Base-by-base conservation (phyloP, 805 yeast species). In the Ogataea nitratoaversa region DNA sequence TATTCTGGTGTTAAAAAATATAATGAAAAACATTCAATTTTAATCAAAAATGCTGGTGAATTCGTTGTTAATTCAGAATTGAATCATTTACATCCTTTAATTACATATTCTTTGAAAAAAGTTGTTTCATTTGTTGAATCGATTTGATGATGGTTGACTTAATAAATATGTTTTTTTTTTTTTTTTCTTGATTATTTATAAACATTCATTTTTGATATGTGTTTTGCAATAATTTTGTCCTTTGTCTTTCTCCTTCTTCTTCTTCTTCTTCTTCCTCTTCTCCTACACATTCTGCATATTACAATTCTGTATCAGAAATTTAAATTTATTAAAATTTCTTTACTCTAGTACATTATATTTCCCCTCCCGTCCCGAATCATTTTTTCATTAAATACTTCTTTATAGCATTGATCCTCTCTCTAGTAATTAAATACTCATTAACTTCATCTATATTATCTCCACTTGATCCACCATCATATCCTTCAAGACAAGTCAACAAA, bases 1-100 rank as follows among this genome's bases (percentile, higher is more conserved):
- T 68, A 74, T 23, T 78, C 80, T 40, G 87, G 93, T 12, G 69
- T 79, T 59, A 72, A 52, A 34, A 61, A 56, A 34, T 57, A 53
- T 49, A 57, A 50, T 20, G 50, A 47, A 3, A 53, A 53, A 30
- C 46, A 50, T 36, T 43, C 44, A 2, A 37, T 53, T 31, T 41
- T 49, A 19, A 38, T 47, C 8, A 28, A 44, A 18, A 25, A 42
- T 19, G 38, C 32, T 23, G 42, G 28, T 12, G 34, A 28, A 5
- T 19, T 19, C 8, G 19, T 41, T 11, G 38, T 12, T 4, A 37
- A 37, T 34, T 54, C 44, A 2, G 49, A 55, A 14, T 46, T 49
- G 36, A 34, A 48, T 16, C 29, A 46, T n/a, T 37, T 60, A 17
- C 59, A 58, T 37, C 62, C 66, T 11, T 34, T 59, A 2, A 42